Percentiles rank a stretch among this genome's conserved stretches.
These are phyloP conservation scores for Yueomyces sinensis DNA, from an alignment of 805 yeast species.

Conservation along the genomic window DNA sequence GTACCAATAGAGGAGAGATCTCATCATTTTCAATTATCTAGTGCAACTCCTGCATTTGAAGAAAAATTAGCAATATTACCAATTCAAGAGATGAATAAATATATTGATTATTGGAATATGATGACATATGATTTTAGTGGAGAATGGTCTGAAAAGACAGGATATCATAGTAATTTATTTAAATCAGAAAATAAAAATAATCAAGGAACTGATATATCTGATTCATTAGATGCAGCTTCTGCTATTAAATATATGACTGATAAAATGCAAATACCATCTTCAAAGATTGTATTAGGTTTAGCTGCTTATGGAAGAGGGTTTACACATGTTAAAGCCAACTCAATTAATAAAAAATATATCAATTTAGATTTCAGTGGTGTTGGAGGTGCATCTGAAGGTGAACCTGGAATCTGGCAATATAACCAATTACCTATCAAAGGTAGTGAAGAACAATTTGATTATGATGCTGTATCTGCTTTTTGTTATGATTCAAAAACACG, in stretches of 20 bases:
- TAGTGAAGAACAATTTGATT: conserved; percentile 39
- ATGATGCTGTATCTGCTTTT: conserved; percentile 38
- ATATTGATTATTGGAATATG: conserved; percentile 62
- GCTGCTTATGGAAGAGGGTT: conserved; percentile 70
- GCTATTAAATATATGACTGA: conserved; percentile 33
- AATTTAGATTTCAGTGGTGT: conserved; percentile 33
- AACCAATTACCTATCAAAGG: conserved; percentile 37
- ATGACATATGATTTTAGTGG: conserved; percentile 91
- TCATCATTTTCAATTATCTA: conserved; percentile 35
- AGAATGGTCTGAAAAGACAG: conserved; percentile 49
- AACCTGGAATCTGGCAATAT: conserved; percentile 40
- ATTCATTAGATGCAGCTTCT: conserved; percentile 31
- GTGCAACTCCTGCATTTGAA: conserved; percentile 65
- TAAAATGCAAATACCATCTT: conserved; percentile 28
- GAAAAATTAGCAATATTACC: conserved; percentile 32
- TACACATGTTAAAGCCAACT: conserved; percentile 24
- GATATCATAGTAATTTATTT: conserved; percentile 56
- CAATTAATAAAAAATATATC: conserved; percentile 9
- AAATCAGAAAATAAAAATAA: conserved; percentile 2
- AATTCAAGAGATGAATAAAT: conserved; percentile 40
- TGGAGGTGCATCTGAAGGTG: conserved; percentile 32
- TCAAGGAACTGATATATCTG: too few species aligned
- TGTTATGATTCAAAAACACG: conserved; percentile 29
- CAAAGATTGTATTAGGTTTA: conserved; percentile 66
- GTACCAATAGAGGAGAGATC: neutral